phyloP scores from a whole-genome alignment of 148 eudicot genomes.

The Cornus suecica region DNA sequence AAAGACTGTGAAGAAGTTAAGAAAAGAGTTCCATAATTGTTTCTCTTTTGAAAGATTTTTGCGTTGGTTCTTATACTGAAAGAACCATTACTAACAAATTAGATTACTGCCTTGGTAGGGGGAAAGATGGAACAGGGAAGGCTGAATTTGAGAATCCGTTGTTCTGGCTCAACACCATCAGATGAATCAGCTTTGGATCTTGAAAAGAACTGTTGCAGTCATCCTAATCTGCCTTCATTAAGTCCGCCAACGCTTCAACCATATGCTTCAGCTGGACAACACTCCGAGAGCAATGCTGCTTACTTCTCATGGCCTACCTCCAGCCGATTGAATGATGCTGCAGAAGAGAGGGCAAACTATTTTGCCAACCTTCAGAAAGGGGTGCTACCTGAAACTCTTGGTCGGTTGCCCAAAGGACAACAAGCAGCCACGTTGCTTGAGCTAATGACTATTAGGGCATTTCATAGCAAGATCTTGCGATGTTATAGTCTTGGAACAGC shows the following conservation, averaged over 20 bases:
- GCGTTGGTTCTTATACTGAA: background rate
- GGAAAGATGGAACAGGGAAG: conserved; percentile 64
- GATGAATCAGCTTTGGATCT: conserved; percentile 90
- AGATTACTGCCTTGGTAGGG: background rate
- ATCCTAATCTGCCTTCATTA: conserved; percentile 60
- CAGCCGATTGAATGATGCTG: conserved; percentile 80
- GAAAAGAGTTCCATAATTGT: background rate
- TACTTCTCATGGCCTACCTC: conserved; percentile 97
- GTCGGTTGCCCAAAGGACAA: conserved; percentile 81
- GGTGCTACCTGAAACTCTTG: conserved; percentile 74
- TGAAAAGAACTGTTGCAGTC: conserved; percentile 61
- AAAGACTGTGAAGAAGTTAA: background rate
- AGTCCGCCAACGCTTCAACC: conserved; percentile 87
- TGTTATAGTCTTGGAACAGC: conserved; percentile 99
- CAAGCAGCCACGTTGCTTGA: conserved; percentile 89
- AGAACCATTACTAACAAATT: conserved; percentile 3
- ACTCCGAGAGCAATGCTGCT: conserved; percentile 79
- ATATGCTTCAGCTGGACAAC: conserved; percentile 84
- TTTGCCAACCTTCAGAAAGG: conserved; percentile 95
- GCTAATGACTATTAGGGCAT: conserved; percentile 95
- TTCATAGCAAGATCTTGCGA: conserved; percentile 91
- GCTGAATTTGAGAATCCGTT: conserved; percentile 39
- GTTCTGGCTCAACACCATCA: conserved; percentile 76
- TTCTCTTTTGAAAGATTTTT: background rate
- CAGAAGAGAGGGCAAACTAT: conserved; percentile 90